Evolutionary conservation across 2,329 filamentous ascomycete species (phyloP).

Genomic region (Teratosphaeria nubilosa): DNA sequence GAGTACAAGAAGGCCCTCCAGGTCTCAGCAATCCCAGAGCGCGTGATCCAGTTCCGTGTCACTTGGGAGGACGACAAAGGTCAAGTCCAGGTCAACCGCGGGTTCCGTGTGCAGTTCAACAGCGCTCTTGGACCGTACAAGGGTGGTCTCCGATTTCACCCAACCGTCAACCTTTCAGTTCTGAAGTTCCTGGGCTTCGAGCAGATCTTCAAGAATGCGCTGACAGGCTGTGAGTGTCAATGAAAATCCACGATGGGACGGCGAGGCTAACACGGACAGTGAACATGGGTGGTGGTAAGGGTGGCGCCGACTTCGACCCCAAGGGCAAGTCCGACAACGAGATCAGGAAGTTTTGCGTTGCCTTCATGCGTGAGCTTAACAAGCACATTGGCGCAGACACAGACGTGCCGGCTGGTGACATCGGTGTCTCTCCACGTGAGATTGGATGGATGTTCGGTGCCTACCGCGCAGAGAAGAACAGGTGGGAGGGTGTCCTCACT

Average conservation of each 20-base stretch:
- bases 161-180: slow-evolving; percentile 64
- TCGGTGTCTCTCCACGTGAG: slow-evolving; percentile 85
- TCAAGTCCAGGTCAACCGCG: slow-evolving; percentile 81
- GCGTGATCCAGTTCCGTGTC: slow-evolving; percentile 93
- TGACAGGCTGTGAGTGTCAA: slow-evolving; percentile 66
- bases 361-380: slow-evolving; percentile 92
- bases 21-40: slow-evolving; percentile 84
- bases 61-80: slow-evolving; percentile 88
- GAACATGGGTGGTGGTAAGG: slow-evolving; percentile 95
- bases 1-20: slow-evolving; percentile 87
- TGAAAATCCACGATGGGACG: background rate
- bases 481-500: slow-evolving; percentile 92
- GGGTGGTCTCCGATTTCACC: slow-evolving; percentile 91
- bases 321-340: slow-evolving; percentile 97
- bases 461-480: slow-evolving; percentile 79
- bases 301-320: slow-evolving; percentile 95
- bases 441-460: slow-evolving; percentile 92
- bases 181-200: slow-evolving; percentile 98
- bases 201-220: slow-evolving; percentile 99
- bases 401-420: slow-evolving; percentile 93
- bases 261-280: slow-evolving; percentile 39
- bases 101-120: slow-evolving; percentile 97
- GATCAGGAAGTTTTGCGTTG: slow-evolving; percentile 91
- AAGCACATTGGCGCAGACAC: slow-evolving; percentile 95
- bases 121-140: slow-evolving; percentile 96